A percentile compares a stretch with the other conserved stretches of the same genome.
phyloP scores from a whole-genome alignment of 2,329 filamentous ascomycete genomes.

The Monosporascus ibericus region DNA sequence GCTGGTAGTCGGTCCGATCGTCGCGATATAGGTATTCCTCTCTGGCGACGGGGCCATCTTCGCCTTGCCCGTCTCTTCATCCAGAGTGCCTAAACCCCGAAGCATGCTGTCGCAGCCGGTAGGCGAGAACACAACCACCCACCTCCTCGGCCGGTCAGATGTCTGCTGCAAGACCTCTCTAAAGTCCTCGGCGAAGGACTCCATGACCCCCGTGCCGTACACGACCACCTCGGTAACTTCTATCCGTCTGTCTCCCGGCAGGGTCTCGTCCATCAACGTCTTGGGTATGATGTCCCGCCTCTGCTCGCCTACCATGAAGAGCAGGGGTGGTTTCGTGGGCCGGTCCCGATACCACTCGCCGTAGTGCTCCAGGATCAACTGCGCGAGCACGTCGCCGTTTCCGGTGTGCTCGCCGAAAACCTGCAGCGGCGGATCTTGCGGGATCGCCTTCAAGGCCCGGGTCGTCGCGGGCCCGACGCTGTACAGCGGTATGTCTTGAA shows the following conservation, averaged over 20 bases:
- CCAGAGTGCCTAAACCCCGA: constrained; percentile 44
- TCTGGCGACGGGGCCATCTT: constrained; percentile 13
- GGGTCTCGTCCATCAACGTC: constrained; percentile 56
- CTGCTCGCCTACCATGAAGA: constrained; percentile 89
- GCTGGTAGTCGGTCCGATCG: constrained; percentile 89
- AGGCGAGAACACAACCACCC: constrained; percentile 72
- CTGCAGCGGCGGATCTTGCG: constrained; percentile 44
- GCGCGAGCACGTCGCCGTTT: constrained; percentile 73
- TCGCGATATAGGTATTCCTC: constrained; percentile 61
- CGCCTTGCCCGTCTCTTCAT: constrained; percentile 37
- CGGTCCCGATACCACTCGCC: constrained; percentile 40
- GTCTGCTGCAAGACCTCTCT: constrained; percentile 41
- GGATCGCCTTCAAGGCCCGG: constrained; percentile 58
- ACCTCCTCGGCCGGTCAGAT: constrained; percentile 39
- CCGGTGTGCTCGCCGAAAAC: constrained; percentile 78
- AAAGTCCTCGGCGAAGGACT: constrained; percentile 68
- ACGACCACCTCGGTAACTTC: constrained; percentile 73
- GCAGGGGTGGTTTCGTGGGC: constrained; percentile 51
- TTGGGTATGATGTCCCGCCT: constrained; percentile 85
- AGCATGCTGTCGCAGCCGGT: constrained; percentile 59
- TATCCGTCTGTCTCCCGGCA: constrained; percentile 49
- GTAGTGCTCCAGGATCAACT: constrained; percentile 76
- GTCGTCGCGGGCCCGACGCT: constrained; percentile 78
- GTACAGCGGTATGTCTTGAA: constrained; percentile 59
- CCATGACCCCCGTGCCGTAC: constrained; percentile 81